Base-by-base conservation (phyloP, 805 yeast genomes). In the Lipomyces japonicus region DNA sequence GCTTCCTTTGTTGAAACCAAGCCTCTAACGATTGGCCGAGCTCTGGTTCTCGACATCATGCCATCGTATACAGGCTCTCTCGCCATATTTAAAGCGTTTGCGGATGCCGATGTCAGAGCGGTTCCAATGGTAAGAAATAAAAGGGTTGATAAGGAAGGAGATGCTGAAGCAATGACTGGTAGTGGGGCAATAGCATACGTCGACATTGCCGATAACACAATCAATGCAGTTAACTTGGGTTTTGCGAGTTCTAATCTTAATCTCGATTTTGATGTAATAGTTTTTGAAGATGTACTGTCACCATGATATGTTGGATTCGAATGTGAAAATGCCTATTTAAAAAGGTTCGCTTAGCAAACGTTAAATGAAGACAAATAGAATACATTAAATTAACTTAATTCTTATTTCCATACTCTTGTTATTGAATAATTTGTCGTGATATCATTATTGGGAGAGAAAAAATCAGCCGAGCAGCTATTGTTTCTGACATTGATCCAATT, bases 11-110 rank as follows among this genome's bases (percentile, higher is more conserved):
- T 80, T 0, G 87, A 76, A 4, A 93, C 72, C 3, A 80, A 63
- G 0, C 97, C 96, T 21, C 87, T 74, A 0, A 90, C 97, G 2
- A 93, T 90, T 0, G 98, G 98, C 62, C 98, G 75, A 3, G 82
- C 77, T 7, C 84, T 79, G 0, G 98, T 93, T 63, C 98, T 75
- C 2, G 82, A 77, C 98, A 93, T 93, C 63, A 78, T 76, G 41
- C 78, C 75, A 64, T 93, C 98, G 63, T 81, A 93, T 19, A 79
- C 84, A 1, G 96, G 96, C 68, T 93, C 98, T 59, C 98, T 74
- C 1, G 89, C 97, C 95, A 90, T 91, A 64, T 93, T 93, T 42
- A 93, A 88, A 2, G 97, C 95, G 69, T 93, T 93, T 2, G 98
- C 98, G 1, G 96, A 82, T 9, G 95, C 95, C 0, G 96, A 88